Evolutionary conservation across 1,284 basidiomycete genomes (phyloP).

Genomic region (Cyathus pygmaeus): DNA sequence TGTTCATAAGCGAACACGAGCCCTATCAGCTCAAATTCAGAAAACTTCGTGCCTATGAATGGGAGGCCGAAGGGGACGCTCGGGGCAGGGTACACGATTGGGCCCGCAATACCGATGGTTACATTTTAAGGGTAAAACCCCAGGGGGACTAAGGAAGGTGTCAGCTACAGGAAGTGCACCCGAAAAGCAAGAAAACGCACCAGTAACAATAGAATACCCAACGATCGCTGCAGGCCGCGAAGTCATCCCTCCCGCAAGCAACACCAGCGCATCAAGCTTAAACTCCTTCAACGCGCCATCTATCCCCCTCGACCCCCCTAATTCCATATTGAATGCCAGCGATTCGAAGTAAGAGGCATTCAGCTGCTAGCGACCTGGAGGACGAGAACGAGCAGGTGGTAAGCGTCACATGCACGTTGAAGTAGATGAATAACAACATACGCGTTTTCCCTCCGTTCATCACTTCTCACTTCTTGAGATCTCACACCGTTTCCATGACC

Average conservation of each 20-base stretch:
- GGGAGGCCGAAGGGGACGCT: conserved; percentile 71
- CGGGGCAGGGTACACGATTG: conserved; percentile 63
- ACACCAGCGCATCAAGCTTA: conserved; percentile 66
- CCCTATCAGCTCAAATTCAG: conserved; percentile 66
- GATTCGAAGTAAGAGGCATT: conserved; percentile 59
- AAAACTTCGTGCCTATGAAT: conserved; percentile 71
- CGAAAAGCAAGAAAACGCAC: conserved; percentile 30
- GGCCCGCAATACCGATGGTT: conserved; percentile 50
- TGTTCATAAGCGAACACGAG: conserved; percentile 77
- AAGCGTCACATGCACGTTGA: too few relatives aligned
- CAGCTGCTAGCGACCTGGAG: too few relatives aligned
- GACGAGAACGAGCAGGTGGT: too few relatives aligned
- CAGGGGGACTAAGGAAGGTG: conserved; percentile 57
- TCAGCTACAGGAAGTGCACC: neutral
- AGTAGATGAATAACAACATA: too few relatives aligned
- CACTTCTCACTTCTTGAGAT: too few relatives aligned
- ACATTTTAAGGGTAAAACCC: conserved; percentile 67
- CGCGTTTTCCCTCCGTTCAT: too few relatives aligned
- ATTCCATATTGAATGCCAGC: conserved; percentile 59
- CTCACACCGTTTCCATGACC: too few relatives aligned
- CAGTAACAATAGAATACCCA: conserved; percentile 69
- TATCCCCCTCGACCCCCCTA: conserved; percentile 66
- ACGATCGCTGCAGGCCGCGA: conserved; percentile 63
- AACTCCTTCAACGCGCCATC: conserved; percentile 62
- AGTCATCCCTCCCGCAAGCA: conserved; percentile 63